Base-by-base conservation (phyloP, 148 eudicot genomes). In the Polygonum aviculare region DNA sequence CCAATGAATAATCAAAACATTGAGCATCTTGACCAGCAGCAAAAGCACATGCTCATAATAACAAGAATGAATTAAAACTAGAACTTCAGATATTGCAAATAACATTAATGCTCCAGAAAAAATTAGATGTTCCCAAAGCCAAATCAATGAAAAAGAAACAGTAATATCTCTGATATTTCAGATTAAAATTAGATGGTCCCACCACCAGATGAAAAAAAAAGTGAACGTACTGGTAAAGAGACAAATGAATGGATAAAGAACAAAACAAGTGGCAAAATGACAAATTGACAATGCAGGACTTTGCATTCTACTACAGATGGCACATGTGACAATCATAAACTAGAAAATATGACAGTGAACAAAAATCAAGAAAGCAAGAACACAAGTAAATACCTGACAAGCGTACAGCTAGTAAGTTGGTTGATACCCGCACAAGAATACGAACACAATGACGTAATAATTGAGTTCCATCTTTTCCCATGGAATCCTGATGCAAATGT, bases 391-490 rank as follows among this genome's bases (percentile, higher is more conserved):
- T 90, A 96, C 99, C 98, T 84, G 99, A 96, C 77, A 88, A 77
- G 65, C 99, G 93, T 35, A 96, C 98, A 60, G 99, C 94, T 74
- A 88, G 89, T 59, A 96, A 80, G 85, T 96, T 91, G 71, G 93
- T 96, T 77, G 99, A 96, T 77, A 91, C 97, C 78, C 82, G 83
- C 72, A 91, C 93, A 80, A 96, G 94, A 73, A 96, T 77, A 69
- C 89, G 99, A 78, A 96, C 98, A 88, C 99, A 96, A 76, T 91
- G 99, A 76, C 98, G 99, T 85, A 96, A 79, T 73, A 96, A 91
- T 76, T 91, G 99, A 78, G 99, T 96, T 83, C 98, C 97, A 79
- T 96, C 90, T 82, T 96, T 96, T 75, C 99, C 99, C 94, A 96
- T 84, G 67, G 99, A 96, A 84, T 96, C 99, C 99, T 96, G 89